These are phyloP conservation scores for Tolypocladium nubicola DNA, from an alignment of 2,329 filamentous ascomycete genomes.

Conservation along the genomic window DNA sequence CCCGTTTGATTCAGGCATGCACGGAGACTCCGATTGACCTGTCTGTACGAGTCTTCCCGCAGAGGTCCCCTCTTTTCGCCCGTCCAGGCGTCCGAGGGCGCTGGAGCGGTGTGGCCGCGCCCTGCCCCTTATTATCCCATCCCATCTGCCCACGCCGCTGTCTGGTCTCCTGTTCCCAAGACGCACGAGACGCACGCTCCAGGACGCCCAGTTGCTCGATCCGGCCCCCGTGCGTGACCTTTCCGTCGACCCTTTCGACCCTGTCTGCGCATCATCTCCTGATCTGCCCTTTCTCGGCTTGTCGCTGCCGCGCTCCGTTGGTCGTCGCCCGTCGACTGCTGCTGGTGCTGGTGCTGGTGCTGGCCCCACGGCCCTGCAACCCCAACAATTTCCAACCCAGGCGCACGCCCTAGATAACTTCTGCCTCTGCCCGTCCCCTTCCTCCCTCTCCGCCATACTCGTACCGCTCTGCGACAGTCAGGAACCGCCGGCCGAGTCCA, in stretches of 20 bases:
- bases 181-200: too few relatives aligned
- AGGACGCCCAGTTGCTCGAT: neutral
- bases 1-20: neutral
- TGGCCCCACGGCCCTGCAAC: slow-evolving; percentile 3
- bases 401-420: neutral
- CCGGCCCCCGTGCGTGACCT: neutral
- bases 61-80: neutral
- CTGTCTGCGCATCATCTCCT: too few relatives aligned
- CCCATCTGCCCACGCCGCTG: neutral
- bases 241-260: neutral
- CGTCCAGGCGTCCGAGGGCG: too few relatives aligned
- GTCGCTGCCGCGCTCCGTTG: neutral
- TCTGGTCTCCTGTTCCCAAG: neutral
- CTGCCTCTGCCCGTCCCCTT: neutral
- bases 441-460: neutral
- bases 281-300: neutral
- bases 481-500: neutral
- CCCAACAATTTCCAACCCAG: slow-evolving; percentile 2
- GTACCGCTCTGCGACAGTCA: too few relatives aligned
- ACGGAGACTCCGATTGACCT: neutral
- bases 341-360: neutral
- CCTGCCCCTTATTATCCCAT: neutral
- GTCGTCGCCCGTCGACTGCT: neutral
- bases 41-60: too few relatives aligned
- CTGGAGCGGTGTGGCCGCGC: neutral